These are phyloP conservation scores for Aureobasidium leucospermi DNA, from an alignment of 2,329 filamentous ascomycete genomes.

Conservation along the genomic window DNA sequence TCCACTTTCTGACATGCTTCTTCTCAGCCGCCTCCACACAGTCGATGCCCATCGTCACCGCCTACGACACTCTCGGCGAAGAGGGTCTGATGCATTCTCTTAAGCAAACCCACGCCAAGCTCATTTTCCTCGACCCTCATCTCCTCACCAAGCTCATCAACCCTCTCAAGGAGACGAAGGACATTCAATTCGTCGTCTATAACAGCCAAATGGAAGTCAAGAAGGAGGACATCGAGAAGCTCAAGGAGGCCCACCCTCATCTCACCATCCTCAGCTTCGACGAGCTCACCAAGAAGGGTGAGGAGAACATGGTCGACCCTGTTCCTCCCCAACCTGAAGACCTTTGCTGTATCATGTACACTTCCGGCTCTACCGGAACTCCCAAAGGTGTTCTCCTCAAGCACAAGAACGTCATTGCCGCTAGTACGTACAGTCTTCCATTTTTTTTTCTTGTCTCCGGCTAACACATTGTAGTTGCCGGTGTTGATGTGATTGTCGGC, in stretches of 20 bases:
- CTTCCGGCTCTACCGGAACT: conserved; percentile 79
- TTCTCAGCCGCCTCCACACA: conserved; percentile 68
- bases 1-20: background rate
- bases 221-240: conserved; percentile 46
- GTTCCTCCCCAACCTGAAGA: conserved; percentile 67
- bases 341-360: conserved; percentile 74
- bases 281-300: conserved; percentile 46
- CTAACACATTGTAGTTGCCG: conserved; percentile 50
- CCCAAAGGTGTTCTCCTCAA: conserved; percentile 84
- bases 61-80: conserved; percentile 86
- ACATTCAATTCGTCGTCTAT: conserved; percentile 52
- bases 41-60: conserved; percentile 85
- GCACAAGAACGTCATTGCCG: conserved; percentile 72
- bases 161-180: conserved; percentile 48
- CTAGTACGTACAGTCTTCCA: conserved; percentile 47
- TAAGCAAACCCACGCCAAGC: conserved; percentile 68
- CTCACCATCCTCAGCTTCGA: conserved; percentile 49
- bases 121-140: conserved; percentile 81
- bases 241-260: conserved; percentile 47
- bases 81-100: conserved; percentile 81
- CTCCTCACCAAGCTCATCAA: conserved; percentile 51
- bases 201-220: conserved; percentile 46
- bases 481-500: conserved; percentile 70
- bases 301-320: conserved; percentile 63
- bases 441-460: background rate